phyloP scores from a whole-genome alignment of 2,329 filamentous ascomycete species.

The Xylogone sp. region DNA sequence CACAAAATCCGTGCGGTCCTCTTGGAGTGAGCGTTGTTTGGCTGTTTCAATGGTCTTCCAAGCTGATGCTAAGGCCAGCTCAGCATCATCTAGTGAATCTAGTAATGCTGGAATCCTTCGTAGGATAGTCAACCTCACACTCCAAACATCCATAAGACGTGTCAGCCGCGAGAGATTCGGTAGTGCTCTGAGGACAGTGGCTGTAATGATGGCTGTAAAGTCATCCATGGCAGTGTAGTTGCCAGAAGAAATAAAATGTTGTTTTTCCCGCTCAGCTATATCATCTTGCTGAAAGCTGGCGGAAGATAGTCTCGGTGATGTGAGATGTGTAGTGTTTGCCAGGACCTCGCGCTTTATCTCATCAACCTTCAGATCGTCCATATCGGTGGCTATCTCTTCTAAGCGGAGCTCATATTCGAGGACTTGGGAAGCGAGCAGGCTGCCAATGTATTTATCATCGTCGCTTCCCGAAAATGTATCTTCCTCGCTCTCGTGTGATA shows the following conservation, averaged over 20 bases:
- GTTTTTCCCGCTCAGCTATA: slow-evolving; percentile 36
- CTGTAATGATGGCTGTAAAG: slow-evolving; percentile 83
- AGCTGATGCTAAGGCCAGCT: slow-evolving; percentile 60
- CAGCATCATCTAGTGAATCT: slow-evolving; percentile 59
- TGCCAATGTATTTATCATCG: slow-evolving; percentile 44
- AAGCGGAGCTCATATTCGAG: slow-evolving; percentile 67
- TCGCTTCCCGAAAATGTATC: slow-evolving; percentile 9
- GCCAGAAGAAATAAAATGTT: slow-evolving; percentile 29
- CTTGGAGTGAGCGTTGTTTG: slow-evolving; percentile 10
- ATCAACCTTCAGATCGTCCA: slow-evolving; percentile 72
- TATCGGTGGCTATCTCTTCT: slow-evolving; percentile 65
- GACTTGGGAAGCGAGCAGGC: slow-evolving; percentile 62
- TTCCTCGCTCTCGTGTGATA: slow-evolving; percentile 20
- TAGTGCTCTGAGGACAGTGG: slow-evolving; percentile 84
- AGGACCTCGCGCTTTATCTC: slow-evolving; percentile 88
- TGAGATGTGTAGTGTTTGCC: slow-evolving; percentile 62
- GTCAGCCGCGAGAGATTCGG: slow-evolving; percentile 75
- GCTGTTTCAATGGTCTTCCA: slow-evolving; percentile 56
- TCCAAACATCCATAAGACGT: slow-evolving; percentile 74
- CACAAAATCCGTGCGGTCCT: slow-evolving; percentile 8
- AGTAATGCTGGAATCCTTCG: slow-evolving; percentile 69
- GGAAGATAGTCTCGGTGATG: slow-evolving; percentile 48
- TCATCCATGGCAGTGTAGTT: slow-evolving; percentile 76
- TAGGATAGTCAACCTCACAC: slow-evolving; percentile 69
- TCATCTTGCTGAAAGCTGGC: slow-evolving; percentile 41